Percentiles rank a stretch among this genome's conserved stretches.
Conservation (phyloP, 2,329 filamentous ascomycete species). For the Thelonectria discophora region DNA sequence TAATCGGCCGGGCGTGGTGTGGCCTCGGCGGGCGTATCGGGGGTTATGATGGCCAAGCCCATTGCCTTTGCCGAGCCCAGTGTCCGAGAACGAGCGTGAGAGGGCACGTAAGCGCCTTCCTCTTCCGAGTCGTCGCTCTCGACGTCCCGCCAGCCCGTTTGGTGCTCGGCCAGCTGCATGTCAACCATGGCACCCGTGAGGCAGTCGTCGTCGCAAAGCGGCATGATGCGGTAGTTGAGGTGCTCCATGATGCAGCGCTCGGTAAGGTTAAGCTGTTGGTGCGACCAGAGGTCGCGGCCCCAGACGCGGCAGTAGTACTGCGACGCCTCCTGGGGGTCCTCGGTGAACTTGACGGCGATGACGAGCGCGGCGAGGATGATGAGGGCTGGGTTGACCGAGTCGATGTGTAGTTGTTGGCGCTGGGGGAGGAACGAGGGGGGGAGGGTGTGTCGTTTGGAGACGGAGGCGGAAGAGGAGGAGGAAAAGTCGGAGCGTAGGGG, state of each 20-base stretch:
- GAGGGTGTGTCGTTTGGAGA: constrained; percentile 58
- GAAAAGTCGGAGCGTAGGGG: constrained; percentile 54
- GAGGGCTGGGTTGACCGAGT: constrained; percentile 68
- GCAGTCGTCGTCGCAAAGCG: constrained; percentile 64
- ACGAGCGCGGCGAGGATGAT: constrained; percentile 70
- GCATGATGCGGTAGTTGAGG: constrained; percentile 69
- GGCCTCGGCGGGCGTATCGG: constrained; percentile 36
- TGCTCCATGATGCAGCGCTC: constrained; percentile 72
- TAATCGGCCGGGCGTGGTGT: constrained; percentile 40
- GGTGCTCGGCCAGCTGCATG: constrained; percentile 66
- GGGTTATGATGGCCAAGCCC: constrained; percentile 41
- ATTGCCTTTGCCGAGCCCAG: constrained; percentile 38
- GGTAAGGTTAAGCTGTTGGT: constrained; percentile 69
- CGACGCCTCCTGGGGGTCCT: constrained; percentile 65
- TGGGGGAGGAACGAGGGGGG: constrained; percentile 49
- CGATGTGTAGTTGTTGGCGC: constrained; percentile 61
- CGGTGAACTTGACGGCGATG: constrained; percentile 72
- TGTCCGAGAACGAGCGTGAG: constrained; percentile 50
- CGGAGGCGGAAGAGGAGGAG: constrained; percentile 33
- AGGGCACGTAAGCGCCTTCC: constrained; percentile 39
- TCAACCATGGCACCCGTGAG: constrained; percentile 68
- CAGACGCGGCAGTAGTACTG: constrained; percentile 63
- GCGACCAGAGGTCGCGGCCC: constrained; percentile 66
- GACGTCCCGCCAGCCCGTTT: constrained; percentile 40
- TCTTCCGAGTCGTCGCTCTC: constrained; percentile 38